These are phyloP conservation scores for Mycena capillaripes DNA, from an alignment of 768 basidiomycete genomes.

Conservation along the genomic window DNA sequence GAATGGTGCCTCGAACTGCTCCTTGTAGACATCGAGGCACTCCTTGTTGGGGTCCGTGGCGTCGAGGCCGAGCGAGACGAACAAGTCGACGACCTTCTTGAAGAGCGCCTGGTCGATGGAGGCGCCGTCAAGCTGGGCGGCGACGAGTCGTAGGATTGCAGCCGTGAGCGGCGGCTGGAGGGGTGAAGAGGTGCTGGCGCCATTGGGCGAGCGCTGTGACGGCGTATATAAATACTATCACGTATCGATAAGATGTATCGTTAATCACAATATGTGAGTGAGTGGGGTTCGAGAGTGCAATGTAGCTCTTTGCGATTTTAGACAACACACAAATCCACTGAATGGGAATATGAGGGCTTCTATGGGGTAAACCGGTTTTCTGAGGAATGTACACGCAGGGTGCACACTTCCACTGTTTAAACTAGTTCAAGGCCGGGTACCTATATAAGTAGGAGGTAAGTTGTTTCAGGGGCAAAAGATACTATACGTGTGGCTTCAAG, in stretches of 20 bases:
- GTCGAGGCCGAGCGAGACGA: slow-evolving; percentile 95
- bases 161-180: slow-evolving; percentile 86
- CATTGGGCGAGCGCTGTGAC: slow-evolving; percentile 79
- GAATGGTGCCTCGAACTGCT: slow-evolving; percentile 92
- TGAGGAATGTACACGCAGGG: too few species aligned
- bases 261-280: not conserved
- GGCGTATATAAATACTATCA: slow-evolving; percentile 1
- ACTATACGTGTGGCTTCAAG: not conserved
- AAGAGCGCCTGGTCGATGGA: slow-evolving; percentile 92
- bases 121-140: slow-evolving; percentile 94
- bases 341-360: too few species aligned
- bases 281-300: not conserved
- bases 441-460: too few species aligned
- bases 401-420: too few species aligned
- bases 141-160: slow-evolving; percentile 90
- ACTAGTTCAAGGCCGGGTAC: too few species aligned
- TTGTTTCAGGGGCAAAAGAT: not conserved
- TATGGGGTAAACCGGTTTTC: too few species aligned
- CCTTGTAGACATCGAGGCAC: slow-evolving; percentile 93
- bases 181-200: slow-evolving; percentile 91
- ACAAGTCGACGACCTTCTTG: slow-evolving; percentile 95
- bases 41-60: slow-evolving; percentile 92
- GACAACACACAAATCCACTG: too few species aligned
- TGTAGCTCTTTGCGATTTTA: too few species aligned
- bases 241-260: slow-evolving; percentile 2